Evolutionary conservation across 148 eudicot genomes (phyloP), one percentile per base, ranked within the genome.

Genomic region (Limonium bicolor): DNA sequence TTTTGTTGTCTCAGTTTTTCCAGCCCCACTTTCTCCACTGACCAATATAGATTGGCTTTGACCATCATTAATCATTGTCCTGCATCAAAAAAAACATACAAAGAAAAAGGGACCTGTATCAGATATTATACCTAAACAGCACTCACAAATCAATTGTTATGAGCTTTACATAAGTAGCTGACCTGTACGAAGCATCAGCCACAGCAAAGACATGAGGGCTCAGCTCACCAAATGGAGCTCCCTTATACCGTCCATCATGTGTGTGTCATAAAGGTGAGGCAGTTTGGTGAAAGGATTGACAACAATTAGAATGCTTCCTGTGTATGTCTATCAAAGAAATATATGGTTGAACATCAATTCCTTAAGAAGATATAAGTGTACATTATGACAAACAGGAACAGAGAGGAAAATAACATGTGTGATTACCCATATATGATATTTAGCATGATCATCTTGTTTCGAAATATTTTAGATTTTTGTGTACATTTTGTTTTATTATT

Each of bases 1-100:
- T 56, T 92, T 92, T 46, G 99, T 85, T 25, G 99, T 81, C 78
- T 92, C 99, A 1, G 99, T 92, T 61, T 92, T 92, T 21, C 99
- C 99, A 50, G 95, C 99, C 39, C 99, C 99, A 70, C 99, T 92
- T 76, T 92, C 99, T 48, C 99, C 99, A 55, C 99, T 92, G 56
- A 92, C 99, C 66, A 92, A 77, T 66, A 92, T 92, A 33, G 99
- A 92, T 65, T 92, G 99, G 50, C 90, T 81, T 45, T 38, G 56
- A 31, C 62, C 62, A 43, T 85, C 99, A 55, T 41, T 56, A 54
- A 81, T 69, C 95, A 92, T 92, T 59, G 99, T 95, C 68, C 99
- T 92, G 75, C 39, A 61, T 50, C 22, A 31, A 6, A 27, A 51
- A 69, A 22, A 35, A 35, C 13, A 22, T 9, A 33, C 29, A 7